phyloP scores from a whole-genome alignment of 805 yeast genomes.

The Ogataea thermomethanolica region DNA sequence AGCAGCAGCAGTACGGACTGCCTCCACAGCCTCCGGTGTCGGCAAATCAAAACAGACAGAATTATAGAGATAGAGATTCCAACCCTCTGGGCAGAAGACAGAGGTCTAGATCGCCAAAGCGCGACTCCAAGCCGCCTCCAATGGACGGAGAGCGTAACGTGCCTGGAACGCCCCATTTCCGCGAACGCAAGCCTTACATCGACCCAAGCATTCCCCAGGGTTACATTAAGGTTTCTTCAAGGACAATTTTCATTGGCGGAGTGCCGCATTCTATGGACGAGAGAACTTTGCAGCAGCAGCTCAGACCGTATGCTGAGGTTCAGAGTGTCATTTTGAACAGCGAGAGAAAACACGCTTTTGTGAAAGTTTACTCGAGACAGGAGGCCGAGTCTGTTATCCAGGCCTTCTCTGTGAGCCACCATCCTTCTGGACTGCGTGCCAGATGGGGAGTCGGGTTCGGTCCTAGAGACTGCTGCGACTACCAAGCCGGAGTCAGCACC shows the following conservation, averaged over 20 bases:
- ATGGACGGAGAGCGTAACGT: conserved; percentile 58
- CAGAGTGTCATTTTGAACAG: conserved; percentile 85
- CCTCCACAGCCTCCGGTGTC: conserved; percentile 24
- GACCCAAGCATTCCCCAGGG: conserved; percentile 76
- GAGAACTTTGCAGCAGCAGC: conserved; percentile 58
- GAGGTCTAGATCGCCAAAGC: conserved; percentile 52
- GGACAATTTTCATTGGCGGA: conserved; percentile 94
- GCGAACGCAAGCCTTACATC: conserved; percentile 67
- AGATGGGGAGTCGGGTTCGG: conserved; percentile 99
- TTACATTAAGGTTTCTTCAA: conserved; percentile 74
- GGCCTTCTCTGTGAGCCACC: conserved; percentile 56
- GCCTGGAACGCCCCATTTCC: conserved; percentile 70
- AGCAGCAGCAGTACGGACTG: conserved; percentile 20
- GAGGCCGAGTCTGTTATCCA: conserved; percentile 85
- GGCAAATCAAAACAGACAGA: conserved; percentile 25
- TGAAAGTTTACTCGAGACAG: conserved; percentile 83
- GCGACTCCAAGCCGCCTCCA: conserved; percentile 31
- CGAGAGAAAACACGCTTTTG: conserved; percentile 93
- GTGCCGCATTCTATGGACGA: conserved; percentile 83
- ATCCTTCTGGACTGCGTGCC: conserved; percentile 69
- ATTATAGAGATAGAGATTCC: conserved; percentile 31
- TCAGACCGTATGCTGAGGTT: conserved; percentile 86
- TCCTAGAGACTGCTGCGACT: conserved; percentile 97
- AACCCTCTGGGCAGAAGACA: conserved; percentile 42
- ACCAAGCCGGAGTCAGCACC: conserved; percentile 82